phyloP scores from a whole-genome alignment of 495 filamentous ascomycete species.

The Tuber microsphaerosporum region DNA sequence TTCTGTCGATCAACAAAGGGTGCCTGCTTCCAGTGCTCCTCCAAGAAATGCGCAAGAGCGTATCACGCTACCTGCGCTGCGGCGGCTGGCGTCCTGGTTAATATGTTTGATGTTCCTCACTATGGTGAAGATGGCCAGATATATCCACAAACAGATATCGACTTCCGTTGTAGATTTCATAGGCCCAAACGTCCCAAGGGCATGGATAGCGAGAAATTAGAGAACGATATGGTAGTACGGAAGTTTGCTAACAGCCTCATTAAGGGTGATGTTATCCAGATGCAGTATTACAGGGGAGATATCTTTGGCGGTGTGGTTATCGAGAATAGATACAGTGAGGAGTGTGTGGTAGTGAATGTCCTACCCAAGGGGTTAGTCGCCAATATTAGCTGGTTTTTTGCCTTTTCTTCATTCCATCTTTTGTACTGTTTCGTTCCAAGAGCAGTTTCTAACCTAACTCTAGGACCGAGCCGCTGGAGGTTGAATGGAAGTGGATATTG shows the following conservation, averaged over 20 bases:
- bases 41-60: constrained; percentile 84
- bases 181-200: constrained; percentile 74
- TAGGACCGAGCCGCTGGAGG: constrained; percentile 57
- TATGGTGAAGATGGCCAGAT: constrained; percentile 86
- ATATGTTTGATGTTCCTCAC: constrained; percentile 74
- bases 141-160: constrained; percentile 79
- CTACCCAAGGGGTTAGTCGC: constrained; percentile 74
- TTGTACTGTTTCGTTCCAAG: constrained; percentile 10
- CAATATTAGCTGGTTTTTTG: background rate
- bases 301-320: constrained; percentile 86
- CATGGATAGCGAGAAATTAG: constrained; percentile 56
- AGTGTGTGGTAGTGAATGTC: constrained; percentile 69
- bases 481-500: constrained; percentile 72
- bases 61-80: constrained; percentile 95
- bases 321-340: constrained; percentile 73
- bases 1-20: constrained; percentile 91
- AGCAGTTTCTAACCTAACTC: constrained; percentile 39
- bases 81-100: constrained; percentile 82
- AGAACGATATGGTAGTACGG: constrained; percentile 62
- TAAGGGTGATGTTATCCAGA: constrained; percentile 72
- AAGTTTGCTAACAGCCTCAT: constrained; percentile 62
- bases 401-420: constrained; percentile 25
- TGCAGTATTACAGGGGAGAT: constrained; percentile 74
- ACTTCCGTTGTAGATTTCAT: constrained; percentile 91
- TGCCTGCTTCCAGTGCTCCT: constrained; percentile 93